Base-by-base conservation (phyloP, 148 eudicot genomes). In the Rhododendron vialii region DNA sequence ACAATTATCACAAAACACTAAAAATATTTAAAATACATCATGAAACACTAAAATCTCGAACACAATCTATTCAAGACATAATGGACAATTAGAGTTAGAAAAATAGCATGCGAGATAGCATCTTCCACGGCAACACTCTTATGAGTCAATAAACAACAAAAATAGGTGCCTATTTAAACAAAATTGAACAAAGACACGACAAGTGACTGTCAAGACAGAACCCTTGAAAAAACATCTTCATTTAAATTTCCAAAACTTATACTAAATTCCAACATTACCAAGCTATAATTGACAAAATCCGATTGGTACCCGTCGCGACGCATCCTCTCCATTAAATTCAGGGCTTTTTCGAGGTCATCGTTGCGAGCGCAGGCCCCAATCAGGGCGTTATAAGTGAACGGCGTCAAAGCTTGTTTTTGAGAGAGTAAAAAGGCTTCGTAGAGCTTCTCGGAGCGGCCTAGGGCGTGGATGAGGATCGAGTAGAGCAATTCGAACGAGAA, bases 291-390 rank as follows among this genome's bases (percentile, higher is more conserved):
- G 7, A 95, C 92, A 69, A 88, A 91, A 90, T 97, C 98, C 53
- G 98, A 91, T 18, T 93, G 95, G 50, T 89, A 97, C 2, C 99
- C 99, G 28, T 96, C 96, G 1, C 82, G 79, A 0, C 98, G 91
- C 99, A 96, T 96, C 57, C 89, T 90, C 3, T 87, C 78, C 94
- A 96, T 89, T 85, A 97, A 83, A 89, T 91, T 92, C 1, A 95
- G 86, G 5, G 99, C 98, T 79, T 95, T 96, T 10, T 95, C 99
- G 15, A 97, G 87, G 14, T 97, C 98, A 30, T 90, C 90, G 26
- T 95, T 94, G 3, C 98, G 86, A 10, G 99, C 99, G 78, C 98
- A 97, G 15, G 99, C 99, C 8, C 96, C 94, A 71, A 97, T 97
- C 0, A 97, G 73, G 1, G 99, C 98, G 79, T 97, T 97, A 48